Conservation (phyloP, 2,329 filamentous ascomycete genomes). For the Penicillium sp. region DNA sequence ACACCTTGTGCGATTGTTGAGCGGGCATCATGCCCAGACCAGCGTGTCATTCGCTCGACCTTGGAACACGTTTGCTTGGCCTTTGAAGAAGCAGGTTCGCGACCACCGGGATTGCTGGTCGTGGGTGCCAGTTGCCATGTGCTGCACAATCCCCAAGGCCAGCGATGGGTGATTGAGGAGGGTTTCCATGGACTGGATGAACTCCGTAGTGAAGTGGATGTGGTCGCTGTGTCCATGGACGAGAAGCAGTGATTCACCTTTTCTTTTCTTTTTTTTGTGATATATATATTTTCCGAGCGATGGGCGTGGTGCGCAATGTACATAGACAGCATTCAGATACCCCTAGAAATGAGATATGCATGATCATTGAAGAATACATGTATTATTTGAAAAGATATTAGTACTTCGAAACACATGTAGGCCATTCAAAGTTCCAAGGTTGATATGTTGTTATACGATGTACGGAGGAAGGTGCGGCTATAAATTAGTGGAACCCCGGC, state of each 20-base stretch:
- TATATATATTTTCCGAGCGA: conserved; percentile 7
- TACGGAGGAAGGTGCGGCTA: not conserved
- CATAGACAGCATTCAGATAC: conserved; percentile 20
- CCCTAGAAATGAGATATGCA: conserved; percentile 9
- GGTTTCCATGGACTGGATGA: conserved; percentile 67
- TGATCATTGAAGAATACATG: not conserved
- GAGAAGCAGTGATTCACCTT: conserved; percentile 9
- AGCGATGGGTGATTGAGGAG: conserved; percentile 77
- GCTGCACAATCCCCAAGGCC: conserved; percentile 51
- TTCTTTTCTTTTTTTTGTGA: not conserved
- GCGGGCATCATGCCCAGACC: conserved; percentile 85
- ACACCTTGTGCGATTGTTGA: conserved; percentile 91
- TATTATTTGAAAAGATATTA: not conserved
- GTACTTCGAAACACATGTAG: not conserved
- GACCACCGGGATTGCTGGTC: conserved; percentile 80
- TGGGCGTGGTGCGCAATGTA: conserved; percentile 9
- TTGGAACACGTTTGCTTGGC: conserved; percentile 69
- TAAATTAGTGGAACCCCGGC: conserved; percentile 5
- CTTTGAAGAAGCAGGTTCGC: conserved; percentile 77
- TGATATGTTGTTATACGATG: not conserved
- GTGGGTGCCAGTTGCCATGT: conserved; percentile 77
- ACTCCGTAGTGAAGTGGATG: conserved; percentile 26
- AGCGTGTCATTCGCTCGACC: conserved; percentile 82
- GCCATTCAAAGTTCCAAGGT: not conserved
- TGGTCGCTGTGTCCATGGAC: conserved; percentile 7